A percentile compares a stretch with the other conserved stretches of the same genome.
phyloP scores from a whole-genome alignment of 441 rosid genomes.

The Brassica hybrid region DNA sequence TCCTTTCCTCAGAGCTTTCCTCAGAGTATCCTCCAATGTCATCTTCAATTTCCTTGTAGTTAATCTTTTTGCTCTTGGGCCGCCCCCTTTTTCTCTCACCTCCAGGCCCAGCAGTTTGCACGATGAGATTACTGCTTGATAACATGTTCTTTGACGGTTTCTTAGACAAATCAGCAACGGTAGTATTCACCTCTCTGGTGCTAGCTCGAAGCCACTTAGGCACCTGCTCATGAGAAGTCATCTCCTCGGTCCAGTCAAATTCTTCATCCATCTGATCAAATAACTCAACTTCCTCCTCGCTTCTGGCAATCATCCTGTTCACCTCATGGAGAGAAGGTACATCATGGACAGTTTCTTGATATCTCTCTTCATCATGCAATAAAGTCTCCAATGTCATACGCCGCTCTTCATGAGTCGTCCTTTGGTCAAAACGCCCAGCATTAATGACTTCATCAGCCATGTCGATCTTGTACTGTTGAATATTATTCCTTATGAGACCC shows the following conservation, averaged over 20 bases:
- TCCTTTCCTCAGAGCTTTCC: slow-evolving; percentile 93
- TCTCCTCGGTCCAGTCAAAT: slow-evolving; percentile 91
- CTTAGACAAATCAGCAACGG: slow-evolving; percentile 81
- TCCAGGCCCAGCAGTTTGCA: slow-evolving; percentile 63
- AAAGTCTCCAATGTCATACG: slow-evolving; percentile 97
- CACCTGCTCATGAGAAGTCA: slow-evolving; percentile 90
- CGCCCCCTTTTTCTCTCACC: slow-evolving; percentile 90
- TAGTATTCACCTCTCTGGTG: slow-evolving; percentile 79
- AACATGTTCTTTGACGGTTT: slow-evolving; percentile 83
- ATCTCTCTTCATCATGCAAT: slow-evolving; percentile 98
- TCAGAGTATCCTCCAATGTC: slow-evolving; percentile 90
- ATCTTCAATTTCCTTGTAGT: slow-evolving; percentile 97
- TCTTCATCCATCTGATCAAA: slow-evolving; percentile 99
- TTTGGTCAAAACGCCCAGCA: slow-evolving; percentile 99
- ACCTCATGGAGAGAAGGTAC: slow-evolving; percentile 97
- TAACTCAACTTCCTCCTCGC: slow-evolving; percentile 92
- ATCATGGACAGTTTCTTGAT: slow-evolving; percentile 96
- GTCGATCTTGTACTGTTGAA: slow-evolving; percentile 99
- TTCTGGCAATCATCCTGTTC: slow-evolving; percentile 98
- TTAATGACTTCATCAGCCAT: slow-evolving; percentile 99
- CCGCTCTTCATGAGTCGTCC: slow-evolving; percentile 99
- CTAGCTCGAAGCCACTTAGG: slow-evolving; percentile 98
- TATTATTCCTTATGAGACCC: slow-evolving; percentile 98
- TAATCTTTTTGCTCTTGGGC: slow-evolving; percentile 92
- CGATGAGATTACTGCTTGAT: slow-evolving; percentile 53